Base-by-base conservation (phyloP, 306 rosid species). In the Medicago lupulina region DNA sequence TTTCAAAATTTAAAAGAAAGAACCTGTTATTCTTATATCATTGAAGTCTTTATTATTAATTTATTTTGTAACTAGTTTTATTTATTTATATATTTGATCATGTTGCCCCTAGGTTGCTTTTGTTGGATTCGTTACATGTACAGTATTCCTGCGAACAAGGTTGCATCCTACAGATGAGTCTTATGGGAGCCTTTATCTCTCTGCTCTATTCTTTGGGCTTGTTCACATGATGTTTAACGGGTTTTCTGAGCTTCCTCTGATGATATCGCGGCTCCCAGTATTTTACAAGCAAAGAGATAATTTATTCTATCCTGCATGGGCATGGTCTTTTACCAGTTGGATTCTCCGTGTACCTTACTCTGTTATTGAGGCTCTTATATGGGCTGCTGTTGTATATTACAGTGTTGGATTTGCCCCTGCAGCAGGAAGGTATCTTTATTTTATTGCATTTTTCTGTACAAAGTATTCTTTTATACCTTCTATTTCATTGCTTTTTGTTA, bases 191-290 rank as follows among this genome's bases (percentile, higher is more conserved):
- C 93, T 91, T 16, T 93, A 93, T 82, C 92, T 91, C 41, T 80
- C 98, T 81, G 86, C 93, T 85, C 80, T 93, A 25, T 91, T 93
- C 79, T 93, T 81, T 58, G 98, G 96, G 81, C 72, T 93, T 81
- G 85, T 93, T 64, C 97, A 93, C 76, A 91, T 93, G 97, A 84
- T 93, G 97, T 93, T 93, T 36, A 93, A 93, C 75, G 98, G 97
- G 15, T 85, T 93, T 67, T 79, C 97, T 67, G 96, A 93, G 87
- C 84, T 93, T 10, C 86, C 97, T 71, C 84, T 93, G n/a, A 87
- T 87, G 92, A 88, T 93, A 76, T 54, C 87, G 36, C 89, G 98
- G 71, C 93, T 93, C 10, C 97, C 97, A 11, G 88, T 93, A 65
- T 93, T 91, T 67, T 91, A 88, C 83, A 93, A 93, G 88, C 97